A percentile compares a stretch with the other conserved stretches of the same genome.
Evolutionary conservation across 768 basidiomycete genomes (phyloP).

Genomic region (Auricularia heimuer): DNA sequence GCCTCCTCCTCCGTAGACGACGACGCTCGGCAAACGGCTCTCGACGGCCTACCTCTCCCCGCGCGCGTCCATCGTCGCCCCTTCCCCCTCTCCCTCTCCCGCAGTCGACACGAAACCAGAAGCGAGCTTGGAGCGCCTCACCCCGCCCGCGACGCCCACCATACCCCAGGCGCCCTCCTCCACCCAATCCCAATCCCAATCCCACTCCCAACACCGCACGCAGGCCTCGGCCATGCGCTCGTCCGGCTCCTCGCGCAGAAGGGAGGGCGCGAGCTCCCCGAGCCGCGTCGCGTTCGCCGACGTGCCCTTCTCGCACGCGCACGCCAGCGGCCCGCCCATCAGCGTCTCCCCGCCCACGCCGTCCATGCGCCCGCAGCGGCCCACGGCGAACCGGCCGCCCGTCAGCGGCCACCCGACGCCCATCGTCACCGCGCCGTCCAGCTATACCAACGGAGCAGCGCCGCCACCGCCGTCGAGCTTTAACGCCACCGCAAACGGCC

Average conservation of each 20-base stretch:
- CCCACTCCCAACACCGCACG: too few relatives aligned
- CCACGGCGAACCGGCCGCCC: neutral
- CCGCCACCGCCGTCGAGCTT: neutral
- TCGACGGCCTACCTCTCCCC: neutral
- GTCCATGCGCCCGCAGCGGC: neutral
- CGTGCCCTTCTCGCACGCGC: neutral
- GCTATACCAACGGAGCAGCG: neutral
- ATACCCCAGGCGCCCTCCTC: neutral
- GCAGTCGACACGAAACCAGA: neutral
- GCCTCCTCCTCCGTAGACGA: neutral
- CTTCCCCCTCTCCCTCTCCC: neutral
- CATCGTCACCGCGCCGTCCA: neutral
- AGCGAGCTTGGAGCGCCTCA: neutral
- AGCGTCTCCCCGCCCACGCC: neutral
- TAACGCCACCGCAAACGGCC: neutral
- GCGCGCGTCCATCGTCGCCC: neutral
- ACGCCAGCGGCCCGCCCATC: neutral
- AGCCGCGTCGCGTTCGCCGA: neutral
- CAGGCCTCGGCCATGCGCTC: too few relatives aligned
- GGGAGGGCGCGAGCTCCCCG: neutral
- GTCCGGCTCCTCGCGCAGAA: too few relatives aligned
- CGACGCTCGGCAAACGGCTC: constrained; percentile 5
- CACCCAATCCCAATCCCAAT: constrained; percentile 30
- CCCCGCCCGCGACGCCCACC: constrained; percentile 1
- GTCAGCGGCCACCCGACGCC: neutral